phyloP scores from a whole-genome alignment of 768 basidiomycete species.

The Xerocomellus dryophilus region DNA sequence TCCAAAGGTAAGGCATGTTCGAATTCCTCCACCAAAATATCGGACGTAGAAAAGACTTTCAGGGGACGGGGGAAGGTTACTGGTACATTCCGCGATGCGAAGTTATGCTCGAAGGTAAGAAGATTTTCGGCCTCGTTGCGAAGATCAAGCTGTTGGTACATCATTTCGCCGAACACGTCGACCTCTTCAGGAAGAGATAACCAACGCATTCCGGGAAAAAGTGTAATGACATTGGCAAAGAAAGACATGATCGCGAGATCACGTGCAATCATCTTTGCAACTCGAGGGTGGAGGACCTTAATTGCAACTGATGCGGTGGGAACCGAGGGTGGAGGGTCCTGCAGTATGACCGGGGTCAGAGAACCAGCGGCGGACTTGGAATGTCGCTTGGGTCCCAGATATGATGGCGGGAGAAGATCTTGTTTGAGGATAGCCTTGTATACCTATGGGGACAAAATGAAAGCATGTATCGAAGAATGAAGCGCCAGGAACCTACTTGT shows the following conservation, averaged over 20 bases:
- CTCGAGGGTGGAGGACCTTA: constrained; percentile 91
- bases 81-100: constrained; percentile 70
- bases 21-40: constrained; percentile 89
- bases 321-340: constrained; percentile 63
- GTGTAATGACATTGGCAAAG: constrained; percentile 75
- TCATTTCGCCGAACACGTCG: constrained; percentile 91
- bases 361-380: constrained; percentile 45
- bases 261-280: constrained; percentile 74
- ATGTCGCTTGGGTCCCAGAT: constrained; percentile 70
- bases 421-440: constrained; percentile 84
- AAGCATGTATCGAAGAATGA: background rate
- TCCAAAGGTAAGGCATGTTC: constrained; percentile 91
- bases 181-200: constrained; percentile 95
- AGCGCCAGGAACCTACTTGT: constrained; percentile 45
- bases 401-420: constrained; percentile 81
- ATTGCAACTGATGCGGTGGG: constrained; percentile 90
- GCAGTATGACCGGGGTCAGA: constrained; percentile 47
- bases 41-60: constrained; percentile 71
- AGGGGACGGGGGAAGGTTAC: constrained; percentile 91
- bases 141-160: constrained; percentile 91
- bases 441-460: constrained; percentile 47
- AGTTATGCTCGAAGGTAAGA: constrained; percentile 80
- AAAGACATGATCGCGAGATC: constrained; percentile 95
- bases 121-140: constrained; percentile 89
- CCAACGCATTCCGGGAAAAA: constrained; percentile 95